These are phyloP conservation scores for Starmerella lactis-condensi DNA, from an alignment of 805 yeast genomes.

Conservation along the genomic window DNA sequence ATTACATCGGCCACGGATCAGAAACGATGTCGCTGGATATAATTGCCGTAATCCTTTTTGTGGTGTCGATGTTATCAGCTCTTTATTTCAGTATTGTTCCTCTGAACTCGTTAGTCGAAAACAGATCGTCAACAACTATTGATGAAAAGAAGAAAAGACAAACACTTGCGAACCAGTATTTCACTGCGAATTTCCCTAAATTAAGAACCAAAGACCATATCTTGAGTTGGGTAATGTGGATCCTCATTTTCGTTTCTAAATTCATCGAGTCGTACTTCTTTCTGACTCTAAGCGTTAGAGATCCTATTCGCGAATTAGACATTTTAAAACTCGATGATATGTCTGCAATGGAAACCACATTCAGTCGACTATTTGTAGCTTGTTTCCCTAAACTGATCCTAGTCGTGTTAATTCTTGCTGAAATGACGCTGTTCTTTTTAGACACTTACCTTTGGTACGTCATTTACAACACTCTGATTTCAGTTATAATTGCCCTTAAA, in stretches of 20 bases:
- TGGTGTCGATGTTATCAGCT: slow-evolving; percentile 36
- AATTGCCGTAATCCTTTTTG: slow-evolving; percentile 37
- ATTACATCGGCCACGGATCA: slow-evolving; percentile 10
- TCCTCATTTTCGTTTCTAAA: slow-evolving; percentile 47
- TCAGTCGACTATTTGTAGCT: too few species aligned
- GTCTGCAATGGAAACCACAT: slow-evolving; percentile 34
- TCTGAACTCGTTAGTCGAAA: slow-evolving; percentile 32
- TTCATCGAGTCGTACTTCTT: slow-evolving; percentile 64
- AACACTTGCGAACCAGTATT: slow-evolving; percentile 32
- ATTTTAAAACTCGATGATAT: slow-evolving; percentile 32
- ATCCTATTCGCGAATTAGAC: slow-evolving; percentile 52
- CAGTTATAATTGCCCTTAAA: slow-evolving; percentile 50
- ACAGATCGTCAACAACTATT: background rate
- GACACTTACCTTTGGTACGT: slow-evolving; percentile 80
- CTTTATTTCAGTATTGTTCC: slow-evolving; percentile 46
- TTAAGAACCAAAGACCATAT: slow-evolving; percentile 36
- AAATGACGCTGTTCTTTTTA: slow-evolving; percentile 49
- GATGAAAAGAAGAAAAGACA: slow-evolving; percentile 6
- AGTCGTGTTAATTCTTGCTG: slow-evolving; percentile 37
- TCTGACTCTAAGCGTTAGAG: slow-evolving; percentile 50
- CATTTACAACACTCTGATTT: slow-evolving; percentile 56
- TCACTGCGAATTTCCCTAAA: slow-evolving; percentile 41
- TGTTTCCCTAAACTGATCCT: slow-evolving; percentile 46
- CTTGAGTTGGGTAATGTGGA: slow-evolving; percentile 55
- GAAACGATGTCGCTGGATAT: too few species aligned